These are phyloP conservation scores for Spinacia oleracea DNA, from an alignment of 179 eudicot species.

Conservation along the genomic window DNA sequence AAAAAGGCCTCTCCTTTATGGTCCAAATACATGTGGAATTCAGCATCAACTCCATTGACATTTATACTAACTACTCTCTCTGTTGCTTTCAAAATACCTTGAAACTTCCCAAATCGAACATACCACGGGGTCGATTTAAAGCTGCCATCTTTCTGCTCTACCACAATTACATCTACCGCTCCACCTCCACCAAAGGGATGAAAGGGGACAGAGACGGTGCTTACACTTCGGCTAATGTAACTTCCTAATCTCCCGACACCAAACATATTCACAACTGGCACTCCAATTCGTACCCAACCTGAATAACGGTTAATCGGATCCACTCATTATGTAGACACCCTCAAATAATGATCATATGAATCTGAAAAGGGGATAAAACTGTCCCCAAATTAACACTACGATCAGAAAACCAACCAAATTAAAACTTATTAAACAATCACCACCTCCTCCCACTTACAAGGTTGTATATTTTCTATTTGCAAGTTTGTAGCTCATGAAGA, in stretches of 20 bases:
- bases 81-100: constrained; percentile 76
- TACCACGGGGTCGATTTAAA: constrained; percentile 94
- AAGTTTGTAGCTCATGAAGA: constrained; percentile 3
- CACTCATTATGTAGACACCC: constrained; percentile 21
- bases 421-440: constrained; percentile 11
- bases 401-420: constrained; percentile 16
- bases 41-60: constrained; percentile 75
- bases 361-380: background rate
- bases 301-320: constrained; percentile 22
- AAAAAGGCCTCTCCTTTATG: constrained; percentile 83
- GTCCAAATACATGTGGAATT: constrained; percentile 83
- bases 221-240: constrained; percentile 65
- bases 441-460: background rate
- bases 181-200: constrained; percentile 98
- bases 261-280: constrained; percentile 49
- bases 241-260: constrained; percentile 85
- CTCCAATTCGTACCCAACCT: constrained; percentile 18
- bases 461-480: background rate
- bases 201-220: constrained; percentile 75
- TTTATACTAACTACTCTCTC: constrained; percentile 67
- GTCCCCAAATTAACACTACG: constrained; percentile 16
- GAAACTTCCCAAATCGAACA: constrained; percentile 89
- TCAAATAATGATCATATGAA: constrained; percentile 11
- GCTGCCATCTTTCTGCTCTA: constrained; percentile 83
- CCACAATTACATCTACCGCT: constrained; percentile 94